Percentiles rank a stretch among this genome's conserved stretches.
phyloP scores from a whole-genome alignment of 2,329 filamentous ascomycete genomes.

The Pleurostoma richardsiae region DNA sequence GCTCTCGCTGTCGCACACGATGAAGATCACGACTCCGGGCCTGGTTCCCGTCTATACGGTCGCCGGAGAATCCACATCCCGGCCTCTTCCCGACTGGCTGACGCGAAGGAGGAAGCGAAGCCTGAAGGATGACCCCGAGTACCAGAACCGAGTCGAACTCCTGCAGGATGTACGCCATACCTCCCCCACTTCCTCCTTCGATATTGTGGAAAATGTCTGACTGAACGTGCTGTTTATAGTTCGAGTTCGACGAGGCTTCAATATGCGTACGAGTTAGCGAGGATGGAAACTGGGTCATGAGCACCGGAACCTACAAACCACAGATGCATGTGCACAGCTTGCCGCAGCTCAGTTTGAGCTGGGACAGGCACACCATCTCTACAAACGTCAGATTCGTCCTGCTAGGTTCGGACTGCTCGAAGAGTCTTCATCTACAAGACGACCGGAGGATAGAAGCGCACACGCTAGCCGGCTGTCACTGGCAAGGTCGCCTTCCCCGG shows the following conservation, averaged over 20 bases:
- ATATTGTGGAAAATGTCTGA: too few species aligned
- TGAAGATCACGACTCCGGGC: conserved; percentile 83
- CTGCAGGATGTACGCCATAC: conserved; percentile 61
- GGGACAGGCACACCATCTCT: conserved; percentile 82
- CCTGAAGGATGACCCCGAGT: conserved; percentile 88
- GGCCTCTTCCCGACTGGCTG: conserved; percentile 93
- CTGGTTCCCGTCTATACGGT: conserved; percentile 87
- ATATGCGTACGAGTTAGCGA: conserved; percentile 85
- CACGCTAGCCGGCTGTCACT: conserved; percentile 81
- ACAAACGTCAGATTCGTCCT: conserved; percentile 89
- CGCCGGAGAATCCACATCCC: conserved; percentile 80
- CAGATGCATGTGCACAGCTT: conserved; percentile 97
- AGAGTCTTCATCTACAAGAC: conserved; percentile 87
- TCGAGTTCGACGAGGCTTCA: conserved; percentile 95
- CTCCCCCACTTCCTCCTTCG: too few species aligned
- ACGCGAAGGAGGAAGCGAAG: conserved; percentile 83
- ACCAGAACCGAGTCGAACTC: conserved; percentile 87
- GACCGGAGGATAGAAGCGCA: conserved; percentile 93
- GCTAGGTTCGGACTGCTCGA: conserved; percentile 86
- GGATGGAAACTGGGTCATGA: conserved; percentile 97
- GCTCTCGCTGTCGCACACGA: conserved; percentile 23
- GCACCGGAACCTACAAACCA: conserved; percentile 69
- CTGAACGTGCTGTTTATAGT: conserved; percentile 27
- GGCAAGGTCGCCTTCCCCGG: conserved; percentile 81
- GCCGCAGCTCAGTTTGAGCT: conserved; percentile 89